These are phyloP conservation scores for Scheffersomyces illinoinensis DNA, from an alignment of 1,139 yeast genomes.

Conservation along the genomic window DNA sequence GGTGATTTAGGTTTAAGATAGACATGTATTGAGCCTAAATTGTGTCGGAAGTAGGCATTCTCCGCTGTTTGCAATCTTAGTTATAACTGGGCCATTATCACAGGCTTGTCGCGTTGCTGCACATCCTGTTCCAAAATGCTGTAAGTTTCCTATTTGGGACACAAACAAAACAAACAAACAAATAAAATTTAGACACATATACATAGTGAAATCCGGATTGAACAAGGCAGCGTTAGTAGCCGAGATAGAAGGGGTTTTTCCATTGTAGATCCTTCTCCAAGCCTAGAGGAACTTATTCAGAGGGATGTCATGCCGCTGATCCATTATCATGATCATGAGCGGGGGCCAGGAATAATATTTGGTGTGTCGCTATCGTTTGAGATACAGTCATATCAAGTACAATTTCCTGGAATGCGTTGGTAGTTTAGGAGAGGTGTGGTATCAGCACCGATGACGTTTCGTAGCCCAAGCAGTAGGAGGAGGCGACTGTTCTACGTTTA, in stretches of 20 bases:
- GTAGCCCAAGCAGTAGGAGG: no score
- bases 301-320: neutral
- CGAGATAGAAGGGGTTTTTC: neutral
- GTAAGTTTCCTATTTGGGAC: neutral
- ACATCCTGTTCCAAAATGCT: neutral
- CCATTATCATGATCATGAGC: neutral
- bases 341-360: neutral
- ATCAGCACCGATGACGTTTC: no score
- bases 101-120: neutral
- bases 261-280: neutral
- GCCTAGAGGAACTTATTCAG: neutral
- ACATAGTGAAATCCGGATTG: neutral
- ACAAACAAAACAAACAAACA: neutral
- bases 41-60: neutral
- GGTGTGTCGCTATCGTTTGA: neutral
- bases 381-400: neutral
- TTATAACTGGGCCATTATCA: neutral
- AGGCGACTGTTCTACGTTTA: no score
- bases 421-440: no score
- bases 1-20: neutral
- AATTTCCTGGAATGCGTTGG: no score
- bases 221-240: neutral
- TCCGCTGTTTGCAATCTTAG: neutral
- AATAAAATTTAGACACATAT: neutral
- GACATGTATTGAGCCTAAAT: neutral